Evolutionary conservation across 768 basidiomycete species (phyloP).

Genomic region (Lactarius hatsudake): DNA sequence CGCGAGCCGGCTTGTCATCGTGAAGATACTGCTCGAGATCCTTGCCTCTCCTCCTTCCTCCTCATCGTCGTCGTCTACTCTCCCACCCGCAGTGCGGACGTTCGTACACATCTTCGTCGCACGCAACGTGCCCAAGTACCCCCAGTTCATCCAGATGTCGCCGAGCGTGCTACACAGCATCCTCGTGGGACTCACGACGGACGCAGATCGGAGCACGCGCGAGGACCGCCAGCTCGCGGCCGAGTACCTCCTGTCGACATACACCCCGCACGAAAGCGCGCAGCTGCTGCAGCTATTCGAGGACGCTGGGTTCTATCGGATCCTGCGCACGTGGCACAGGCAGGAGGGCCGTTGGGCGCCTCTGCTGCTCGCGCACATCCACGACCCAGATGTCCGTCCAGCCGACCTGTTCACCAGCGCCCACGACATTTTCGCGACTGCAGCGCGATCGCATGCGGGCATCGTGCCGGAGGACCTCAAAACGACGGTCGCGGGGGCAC

Average conservation of each 20-base stretch:
- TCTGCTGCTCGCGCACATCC: constrained; percentile 69
- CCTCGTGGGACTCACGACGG: constrained; percentile 73
- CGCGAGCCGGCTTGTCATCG: constrained; percentile 74
- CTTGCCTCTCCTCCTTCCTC: constrained; percentile 31
- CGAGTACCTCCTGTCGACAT: constrained; percentile 89
- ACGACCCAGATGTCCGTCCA: constrained; percentile 61
- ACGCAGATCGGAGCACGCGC: constrained; percentile 69
- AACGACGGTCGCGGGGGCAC: constrained; percentile 50
- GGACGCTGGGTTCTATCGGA: constrained; percentile 85
- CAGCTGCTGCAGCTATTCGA: constrained; percentile 68
- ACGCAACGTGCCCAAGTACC: constrained; percentile 95
- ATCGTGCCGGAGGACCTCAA: constrained; percentile 55
- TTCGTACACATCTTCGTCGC: constrained; percentile 96
- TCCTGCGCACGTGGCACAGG: constrained; percentile 77
- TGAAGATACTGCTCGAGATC: constrained; percentile 84
- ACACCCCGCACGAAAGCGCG: constrained; percentile 79
- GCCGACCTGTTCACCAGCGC: constrained; percentile 62
- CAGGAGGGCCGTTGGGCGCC: constrained; percentile 74
- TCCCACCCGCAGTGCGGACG: constrained; percentile 63
- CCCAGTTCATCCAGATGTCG: constrained; percentile 65
- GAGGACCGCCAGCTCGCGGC: constrained; percentile 95
- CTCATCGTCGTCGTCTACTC: constrained; percentile 43
- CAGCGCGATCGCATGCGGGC: constrained; percentile 47
- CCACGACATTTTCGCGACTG: constrained; percentile 55
- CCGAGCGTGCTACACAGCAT: constrained; percentile 70